Conservation (phyloP, 495 filamentous ascomycete genomes). For the Aspergillus olivimuriae region DNA sequence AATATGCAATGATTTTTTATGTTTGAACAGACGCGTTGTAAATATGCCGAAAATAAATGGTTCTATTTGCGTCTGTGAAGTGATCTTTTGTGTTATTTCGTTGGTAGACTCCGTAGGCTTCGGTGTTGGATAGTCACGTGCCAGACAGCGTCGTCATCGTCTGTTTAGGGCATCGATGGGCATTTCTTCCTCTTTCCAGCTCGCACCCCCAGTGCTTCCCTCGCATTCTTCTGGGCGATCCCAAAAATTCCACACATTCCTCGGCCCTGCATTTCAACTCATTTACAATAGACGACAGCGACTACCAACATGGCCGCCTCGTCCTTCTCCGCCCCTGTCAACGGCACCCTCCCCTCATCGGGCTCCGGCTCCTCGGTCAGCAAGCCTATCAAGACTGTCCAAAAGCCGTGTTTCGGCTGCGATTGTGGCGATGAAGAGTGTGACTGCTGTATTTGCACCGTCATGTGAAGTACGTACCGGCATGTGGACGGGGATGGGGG, state of each 20-base stretch:
- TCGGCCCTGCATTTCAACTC: no score
- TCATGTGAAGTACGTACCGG: conserved; percentile 27
- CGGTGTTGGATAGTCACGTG: no score
- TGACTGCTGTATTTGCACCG: conserved; percentile 40
- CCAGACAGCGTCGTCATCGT: no score
- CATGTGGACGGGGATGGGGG: background rate
- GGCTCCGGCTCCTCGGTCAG: conserved; percentile 24
- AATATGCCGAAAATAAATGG: background rate
- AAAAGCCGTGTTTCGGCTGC: conserved; percentile 41
- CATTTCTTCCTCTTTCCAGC: background rate
- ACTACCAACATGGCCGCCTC: conserved; percentile 1
- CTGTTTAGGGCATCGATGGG: no score
- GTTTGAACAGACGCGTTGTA: background rate
- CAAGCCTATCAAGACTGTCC: conserved; percentile 36
- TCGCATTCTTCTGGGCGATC: no score
- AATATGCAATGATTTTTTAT: conserved; percentile 33
- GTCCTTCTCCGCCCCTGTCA: conserved; percentile 1
- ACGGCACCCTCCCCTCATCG: conserved; percentile 6
- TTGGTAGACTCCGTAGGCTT: no score
- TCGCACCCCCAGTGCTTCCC: background rate
- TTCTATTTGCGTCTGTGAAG: no score
- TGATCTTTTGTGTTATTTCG: no score
- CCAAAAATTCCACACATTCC: no score
- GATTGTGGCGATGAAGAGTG: conserved; percentile 41
- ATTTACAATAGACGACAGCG: no score